Percentiles rank a stretch among this genome's conserved stretches.
These are phyloP conservation scores for Primulina huaijiensis DNA, from an alignment of 257 asterid species.

Conservation along the genomic window DNA sequence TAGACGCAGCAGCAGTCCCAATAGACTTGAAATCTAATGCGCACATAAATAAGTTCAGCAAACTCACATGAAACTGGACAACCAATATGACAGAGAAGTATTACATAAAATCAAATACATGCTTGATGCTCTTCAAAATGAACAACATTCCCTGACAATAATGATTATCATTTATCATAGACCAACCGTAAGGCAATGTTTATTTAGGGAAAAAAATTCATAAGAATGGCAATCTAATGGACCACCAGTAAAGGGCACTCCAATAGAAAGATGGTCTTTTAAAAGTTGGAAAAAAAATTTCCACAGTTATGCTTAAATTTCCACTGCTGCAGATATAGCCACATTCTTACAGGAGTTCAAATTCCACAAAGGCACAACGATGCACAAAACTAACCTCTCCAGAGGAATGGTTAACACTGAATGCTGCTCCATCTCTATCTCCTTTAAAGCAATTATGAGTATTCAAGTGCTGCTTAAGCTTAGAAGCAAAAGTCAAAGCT, in stretches of 20 bases:
- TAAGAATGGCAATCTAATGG: background rate
- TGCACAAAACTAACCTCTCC: constrained; percentile 66
- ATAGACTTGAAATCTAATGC: background rate
- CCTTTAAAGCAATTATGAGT: constrained; percentile 70
- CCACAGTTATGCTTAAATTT: background rate
- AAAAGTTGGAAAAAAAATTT: background rate
- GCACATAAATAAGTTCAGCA: background rate
- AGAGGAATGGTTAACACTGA: constrained; percentile 66
- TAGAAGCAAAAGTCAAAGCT: constrained; percentile 62
- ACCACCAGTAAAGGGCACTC: background rate
- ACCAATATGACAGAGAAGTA: background rate
- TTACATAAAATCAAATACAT: background rate
- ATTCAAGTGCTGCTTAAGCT: constrained; percentile 74
- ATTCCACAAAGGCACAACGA: constrained; percentile 18
- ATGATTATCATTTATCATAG: background rate
- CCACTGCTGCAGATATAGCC: constrained; percentile 1
- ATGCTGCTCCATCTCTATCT: constrained; percentile 48
- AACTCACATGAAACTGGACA: constrained; percentile 3
- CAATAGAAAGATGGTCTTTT: constrained; percentile 2
- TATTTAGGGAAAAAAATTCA: background rate
- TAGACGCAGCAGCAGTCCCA: background rate
- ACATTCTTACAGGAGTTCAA: constrained; percentile 15
- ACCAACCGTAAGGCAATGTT: background rate
- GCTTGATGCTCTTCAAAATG: background rate
- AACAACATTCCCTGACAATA: background rate